Evolutionary conservation across 164 flowering plant genomes (phyloP).

Genomic region (Dillenia turbinata): DNA sequence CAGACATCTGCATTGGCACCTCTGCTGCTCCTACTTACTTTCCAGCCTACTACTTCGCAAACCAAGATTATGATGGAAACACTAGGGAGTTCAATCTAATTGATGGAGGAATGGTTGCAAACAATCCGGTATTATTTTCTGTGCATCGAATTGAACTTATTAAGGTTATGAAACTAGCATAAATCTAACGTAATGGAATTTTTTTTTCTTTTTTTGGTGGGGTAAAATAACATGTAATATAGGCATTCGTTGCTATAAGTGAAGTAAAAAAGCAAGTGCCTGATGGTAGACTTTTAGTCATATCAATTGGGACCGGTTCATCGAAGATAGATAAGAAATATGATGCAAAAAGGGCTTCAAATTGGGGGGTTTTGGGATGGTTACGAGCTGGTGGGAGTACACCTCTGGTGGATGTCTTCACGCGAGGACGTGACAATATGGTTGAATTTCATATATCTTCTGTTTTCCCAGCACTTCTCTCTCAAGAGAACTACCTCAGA

Average conservation of each 20-base stretch:
- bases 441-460: constrained; percentile 22
- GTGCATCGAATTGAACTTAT: background rate
- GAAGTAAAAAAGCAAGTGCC: constrained; percentile 25
- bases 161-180: background rate
- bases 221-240: background rate
- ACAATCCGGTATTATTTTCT: constrained; percentile 19
- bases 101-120: constrained; percentile 30
- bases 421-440: constrained; percentile 29
- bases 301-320: constrained; percentile 45
- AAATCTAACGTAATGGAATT: background rate
- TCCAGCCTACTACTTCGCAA: constrained; percentile 20
- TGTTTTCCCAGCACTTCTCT: constrained; percentile 20
- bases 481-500: constrained; percentile 19
- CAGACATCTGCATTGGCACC: constrained; percentile 28
- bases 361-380: constrained; percentile 45
- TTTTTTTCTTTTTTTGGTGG: background rate
- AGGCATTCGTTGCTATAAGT: constrained; percentile 36
- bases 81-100: constrained; percentile 22
- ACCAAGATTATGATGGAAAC: background rate
- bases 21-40: constrained; percentile 32
- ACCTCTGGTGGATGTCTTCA: constrained; percentile 27
- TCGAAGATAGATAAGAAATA: constrained; percentile 22
- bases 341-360: constrained; percentile 25
- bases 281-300: constrained; percentile 20
- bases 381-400: constrained; percentile 16